These are phyloP conservation scores for Vanilla planifolia DNA, from an alignment of 106 monocot species.

Conservation along the genomic window DNA sequence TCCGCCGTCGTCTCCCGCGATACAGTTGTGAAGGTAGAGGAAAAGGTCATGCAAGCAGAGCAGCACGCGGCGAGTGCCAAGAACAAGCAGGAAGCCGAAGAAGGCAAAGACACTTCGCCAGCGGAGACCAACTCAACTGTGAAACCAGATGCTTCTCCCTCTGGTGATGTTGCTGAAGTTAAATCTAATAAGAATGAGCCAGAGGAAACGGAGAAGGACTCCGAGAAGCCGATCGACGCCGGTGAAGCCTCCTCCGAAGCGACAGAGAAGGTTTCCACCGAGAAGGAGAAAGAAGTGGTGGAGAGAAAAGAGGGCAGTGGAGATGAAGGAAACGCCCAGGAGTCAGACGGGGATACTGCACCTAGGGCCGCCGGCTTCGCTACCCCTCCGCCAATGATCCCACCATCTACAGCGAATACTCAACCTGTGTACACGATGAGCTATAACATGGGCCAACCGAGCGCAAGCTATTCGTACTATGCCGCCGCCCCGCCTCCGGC, in stretches of 20 bases:
- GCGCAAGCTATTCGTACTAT: constrained; percentile 5
- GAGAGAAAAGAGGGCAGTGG: no score
- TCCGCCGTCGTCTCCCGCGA: not conserved
- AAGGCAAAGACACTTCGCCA: not conserved
- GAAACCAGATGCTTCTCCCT: not conserved
- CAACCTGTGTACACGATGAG: constrained; percentile 27
- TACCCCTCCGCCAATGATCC: not conserved
- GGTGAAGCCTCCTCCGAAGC: no score
- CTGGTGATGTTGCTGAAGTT: not conserved
- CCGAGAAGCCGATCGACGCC: not conserved
- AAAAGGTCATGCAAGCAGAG: constrained; percentile 11
- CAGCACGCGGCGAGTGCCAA: not conserved
- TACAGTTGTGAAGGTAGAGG: constrained; percentile 2
- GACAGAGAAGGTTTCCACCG: not conserved
- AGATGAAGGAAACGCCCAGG: not conserved
- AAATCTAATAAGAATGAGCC: not conserved
- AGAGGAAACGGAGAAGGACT: not conserved
- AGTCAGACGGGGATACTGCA: not conserved
- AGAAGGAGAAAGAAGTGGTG: constrained; percentile 16
- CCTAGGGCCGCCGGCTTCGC: not conserved
- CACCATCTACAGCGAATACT: not conserved
- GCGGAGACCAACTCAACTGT: not conserved
- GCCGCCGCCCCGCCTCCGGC: not conserved
- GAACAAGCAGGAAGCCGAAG: not conserved
- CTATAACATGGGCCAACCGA: constrained; percentile 39